phyloP scores from a whole-genome alignment of 78 protist genomes.

The Polysphondylium violaceum region DNA sequence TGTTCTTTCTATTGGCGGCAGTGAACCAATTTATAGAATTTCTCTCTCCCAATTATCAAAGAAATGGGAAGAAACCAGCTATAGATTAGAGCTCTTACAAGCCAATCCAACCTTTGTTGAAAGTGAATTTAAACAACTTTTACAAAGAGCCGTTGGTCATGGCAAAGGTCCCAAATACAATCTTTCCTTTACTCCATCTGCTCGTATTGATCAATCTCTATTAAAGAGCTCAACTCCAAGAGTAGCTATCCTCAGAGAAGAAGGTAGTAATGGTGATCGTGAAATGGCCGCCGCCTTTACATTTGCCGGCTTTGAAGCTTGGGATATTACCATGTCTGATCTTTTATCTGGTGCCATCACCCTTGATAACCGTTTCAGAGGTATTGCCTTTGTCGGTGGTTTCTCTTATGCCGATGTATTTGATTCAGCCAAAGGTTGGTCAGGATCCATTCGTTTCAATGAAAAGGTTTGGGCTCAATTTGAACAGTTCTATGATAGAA shows the following conservation, averaged over 20 bases:
- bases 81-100: slow-evolving; percentile 86
- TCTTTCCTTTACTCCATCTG: slow-evolving; percentile 47
- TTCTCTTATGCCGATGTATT: slow-evolving; percentile 93
- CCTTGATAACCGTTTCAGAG: slow-evolving; percentile 84
- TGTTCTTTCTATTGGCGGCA: not conserved
- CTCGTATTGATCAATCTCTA: slow-evolving; percentile 13
- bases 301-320: slow-evolving; percentile 90
- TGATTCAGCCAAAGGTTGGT: slow-evolving; percentile 96
- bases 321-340: slow-evolving; percentile 93
- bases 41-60: slow-evolving; percentile 37
- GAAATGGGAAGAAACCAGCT: slow-evolving; percentile 90
- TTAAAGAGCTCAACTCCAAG: slow-evolving; percentile 33
- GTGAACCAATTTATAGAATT: not conserved
- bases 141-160: slow-evolving; percentile 32
- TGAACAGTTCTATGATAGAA: slow-evolving; percentile 81
- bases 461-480: slow-evolving; percentile 69
- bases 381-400: slow-evolving; percentile 95
- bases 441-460: slow-evolving; percentile 81
- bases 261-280: slow-evolving; percentile 95
- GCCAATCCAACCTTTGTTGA: slow-evolving; percentile 86
- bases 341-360: slow-evolving; percentile 57
- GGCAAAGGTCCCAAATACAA: slow-evolving; percentile 57
- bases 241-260: slow-evolving; percentile 94
- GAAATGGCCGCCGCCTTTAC: slow-evolving; percentile 93
- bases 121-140: slow-evolving; percentile 75